Evolutionary conservation across 768 basidiomycete species (phyloP), one percentile per base, ranked within the genome.

Genomic region (Podaxis sp.): DNA sequence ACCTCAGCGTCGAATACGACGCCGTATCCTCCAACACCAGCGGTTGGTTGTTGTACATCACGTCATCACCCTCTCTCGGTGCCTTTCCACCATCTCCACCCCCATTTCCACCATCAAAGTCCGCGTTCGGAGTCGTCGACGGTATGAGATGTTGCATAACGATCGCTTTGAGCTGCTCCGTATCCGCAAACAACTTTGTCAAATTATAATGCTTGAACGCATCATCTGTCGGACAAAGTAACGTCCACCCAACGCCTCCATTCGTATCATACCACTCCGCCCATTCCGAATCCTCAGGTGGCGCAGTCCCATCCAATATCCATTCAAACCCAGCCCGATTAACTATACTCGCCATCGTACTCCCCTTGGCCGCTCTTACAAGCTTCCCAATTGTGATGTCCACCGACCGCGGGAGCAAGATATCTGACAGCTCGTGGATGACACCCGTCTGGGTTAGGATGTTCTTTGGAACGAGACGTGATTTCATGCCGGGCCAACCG

Each of bases 171-270:
- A 93, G 77, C 6, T 68, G 69, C 2, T 84, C 80, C 11, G 74
- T 63, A 69, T 93, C 82, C 28, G 80, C 82, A 65, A 87, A 88
- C 24, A 95, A 73, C 63, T 76, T 73, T 0, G 95, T 95, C 62
- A 99, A 74, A 76, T 99, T 96, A 73, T 90, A 76, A 22, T 84
- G 77, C 71, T 94, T 89, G 82, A 99, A 97, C 0, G 96, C 95
- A 63, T 90, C 89, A 69, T 99, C 97, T 5, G 87, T 86, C 2
- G 97, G 97, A 67, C 92, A 95, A 22, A 99, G 81, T 3, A 99
- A 74, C 1, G 95, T 96, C 89, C 96, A 99, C 3, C 89, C 87
- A 8, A 73, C 75, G 38, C 46, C 48, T 46, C 17, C 44, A 26
- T 78, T 81, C 19, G 72, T 70, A n/a, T 82, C 68, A 51, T 76